Evolutionary conservation across 148 eudicot species (phyloP), one percentile per base, ranked within the genome.

Genomic region (Rhododendron vialii): DNA sequence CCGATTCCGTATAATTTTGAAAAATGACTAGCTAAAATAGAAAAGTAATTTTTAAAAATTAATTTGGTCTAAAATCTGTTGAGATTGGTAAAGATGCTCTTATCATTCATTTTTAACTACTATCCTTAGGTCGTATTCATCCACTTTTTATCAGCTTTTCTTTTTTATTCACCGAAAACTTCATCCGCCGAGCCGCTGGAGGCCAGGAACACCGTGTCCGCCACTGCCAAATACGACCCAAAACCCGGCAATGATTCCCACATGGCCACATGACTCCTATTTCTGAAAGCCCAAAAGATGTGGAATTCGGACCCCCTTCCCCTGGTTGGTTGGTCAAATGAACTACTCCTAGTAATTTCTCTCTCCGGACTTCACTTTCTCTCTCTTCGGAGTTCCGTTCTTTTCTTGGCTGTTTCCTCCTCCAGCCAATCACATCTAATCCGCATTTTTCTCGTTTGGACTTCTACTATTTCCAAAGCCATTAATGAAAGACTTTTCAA

Each of bases 401-500:
- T 71, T 71, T 71, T 30, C 76, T 71, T 14, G 30, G 38, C 36
- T 30, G 28, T 47, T 35, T 50, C 28, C 20, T 11, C 38, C 8
- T 80, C 83, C 65, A 2, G 38, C 83, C 83, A 80, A 51, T 80
- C 83, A 80, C 83, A 80, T 80, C 14, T 24, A 24, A 30, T 30
- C 83, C 83, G 83, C 83, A 33, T 51, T 41, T 57, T 30, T 22
- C 65, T 80, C 65, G 65, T 53, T 80, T 50, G 24, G 57, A 36
- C 2, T 74, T 36, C 24, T 36, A 35, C 45, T 55, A 55, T 55
- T 15, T 5, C 71, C 71, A 63, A n/a, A 24, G 12, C 28, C 4
- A 24, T 24, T 61, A 61, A 59, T 41, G 5, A 41, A 41, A 41
- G 7, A 41, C 45, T 41, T 41, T 41, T 41, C 45, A 41, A 41